Percentiles rank a stretch among this genome's conserved stretches.
Conservation (phyloP, 768 basidiomycete species). For the Rhodotorula taiwanensis region DNA sequence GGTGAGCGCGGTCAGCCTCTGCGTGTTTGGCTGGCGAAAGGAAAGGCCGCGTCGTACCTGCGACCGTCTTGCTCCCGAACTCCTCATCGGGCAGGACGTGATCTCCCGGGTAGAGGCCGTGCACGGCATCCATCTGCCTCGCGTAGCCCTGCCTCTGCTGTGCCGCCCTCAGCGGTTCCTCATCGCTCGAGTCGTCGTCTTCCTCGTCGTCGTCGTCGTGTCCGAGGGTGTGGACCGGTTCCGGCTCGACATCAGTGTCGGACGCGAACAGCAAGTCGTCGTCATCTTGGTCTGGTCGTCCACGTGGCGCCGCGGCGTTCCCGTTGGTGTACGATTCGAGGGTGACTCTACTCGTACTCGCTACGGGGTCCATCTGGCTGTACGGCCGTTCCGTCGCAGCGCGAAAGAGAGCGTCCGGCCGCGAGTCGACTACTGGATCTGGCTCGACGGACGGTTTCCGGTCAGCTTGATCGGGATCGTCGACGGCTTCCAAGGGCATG, state of each 20-base stretch:
- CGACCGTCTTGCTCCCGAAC: constrained; percentile 9
- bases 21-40: not conserved
- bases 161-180: not conserved
- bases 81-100: constrained; percentile 5
- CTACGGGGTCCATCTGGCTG: too few relatives aligned
- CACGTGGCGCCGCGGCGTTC: too few relatives aligned
- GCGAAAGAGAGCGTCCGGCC: too few relatives aligned
- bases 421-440: too few relatives aligned
- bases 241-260: too few relatives aligned
- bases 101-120: not conserved
- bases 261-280: not conserved
- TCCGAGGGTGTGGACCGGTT: not conserved
- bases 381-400: too few relatives aligned
- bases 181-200: not conserved
- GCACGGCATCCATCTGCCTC: not conserved
- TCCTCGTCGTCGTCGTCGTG: not conserved
- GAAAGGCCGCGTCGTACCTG: not conserved
- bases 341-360: too few relatives aligned
- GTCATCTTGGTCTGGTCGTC: not conserved
- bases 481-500: fast-evolving
- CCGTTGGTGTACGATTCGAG: not conserved
- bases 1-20: not conserved
- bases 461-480: too few relatives aligned
- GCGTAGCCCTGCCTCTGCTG: not conserved
- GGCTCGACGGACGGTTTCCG: too few relatives aligned